A percentile compares a stretch with the other conserved stretches of the same genome.
Conservation (phyloP, 1,284 basidiomycete genomes). For the Trichosporon sp. region DNA sequence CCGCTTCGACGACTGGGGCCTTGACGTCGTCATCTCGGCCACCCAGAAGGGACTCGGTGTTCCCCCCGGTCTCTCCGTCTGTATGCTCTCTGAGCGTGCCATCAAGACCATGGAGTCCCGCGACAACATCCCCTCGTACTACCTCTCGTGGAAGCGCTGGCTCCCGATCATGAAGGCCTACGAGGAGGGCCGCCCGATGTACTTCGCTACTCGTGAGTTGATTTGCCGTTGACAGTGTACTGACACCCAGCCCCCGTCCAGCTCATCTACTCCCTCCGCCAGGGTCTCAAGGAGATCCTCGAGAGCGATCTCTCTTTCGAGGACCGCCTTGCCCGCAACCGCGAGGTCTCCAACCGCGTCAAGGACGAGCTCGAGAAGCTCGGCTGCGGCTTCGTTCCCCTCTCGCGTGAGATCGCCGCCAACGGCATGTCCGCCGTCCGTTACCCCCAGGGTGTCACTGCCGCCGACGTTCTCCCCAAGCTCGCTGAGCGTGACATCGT, state of each 20-base stretch:
- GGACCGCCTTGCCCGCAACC: conserved; percentile 78
- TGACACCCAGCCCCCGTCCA: conserved; percentile 68
- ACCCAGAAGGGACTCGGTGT: conserved; percentile 94
- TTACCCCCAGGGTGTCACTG: conserved; percentile 74
- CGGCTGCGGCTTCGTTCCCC: conserved; percentile 72
- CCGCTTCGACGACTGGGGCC: conserved; percentile 86
- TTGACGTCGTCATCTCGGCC: conserved; percentile 87
- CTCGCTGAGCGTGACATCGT: conserved; percentile 67
- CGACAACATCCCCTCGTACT: conserved; percentile 74
- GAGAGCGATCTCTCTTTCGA: conserved; percentile 66
- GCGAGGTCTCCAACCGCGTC: conserved; percentile 70
- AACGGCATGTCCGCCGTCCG: conserved; percentile 89
- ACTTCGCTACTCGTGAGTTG: conserved; percentile 80
- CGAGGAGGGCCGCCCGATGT: conserved; percentile 61
- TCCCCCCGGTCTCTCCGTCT: conserved; percentile 90
- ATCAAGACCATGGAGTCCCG: conserved; percentile 74
- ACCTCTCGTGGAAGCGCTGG: conserved; percentile 92
- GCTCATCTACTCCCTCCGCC: conserved; percentile 86
- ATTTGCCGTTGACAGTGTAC: background rate
- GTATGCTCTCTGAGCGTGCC: conserved; percentile 79
- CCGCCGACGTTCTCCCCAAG: conserved; percentile 72
- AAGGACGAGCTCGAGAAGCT: conserved; percentile 71
- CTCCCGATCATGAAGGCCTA: conserved; percentile 91
- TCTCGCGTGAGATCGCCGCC: conserved; percentile 68
- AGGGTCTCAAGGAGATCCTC: conserved; percentile 74